Evolutionary conservation across 2,329 filamentous ascomycete species (phyloP).

Genomic region (Helotiales sp.): DNA sequence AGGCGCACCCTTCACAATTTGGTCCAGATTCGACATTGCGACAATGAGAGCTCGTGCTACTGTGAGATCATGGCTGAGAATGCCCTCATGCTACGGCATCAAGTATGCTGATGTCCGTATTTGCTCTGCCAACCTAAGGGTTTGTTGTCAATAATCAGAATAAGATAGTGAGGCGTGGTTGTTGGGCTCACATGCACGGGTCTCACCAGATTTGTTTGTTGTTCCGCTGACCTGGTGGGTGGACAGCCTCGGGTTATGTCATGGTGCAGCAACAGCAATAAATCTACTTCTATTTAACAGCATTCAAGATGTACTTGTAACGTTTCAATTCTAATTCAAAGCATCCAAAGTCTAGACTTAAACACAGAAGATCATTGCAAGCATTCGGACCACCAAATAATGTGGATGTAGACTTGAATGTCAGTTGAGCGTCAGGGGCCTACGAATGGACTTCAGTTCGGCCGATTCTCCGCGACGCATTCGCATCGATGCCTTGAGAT

Average conservation of each 20-base stretch:
- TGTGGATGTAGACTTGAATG: no score
- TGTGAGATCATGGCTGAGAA: constrained; percentile 8
- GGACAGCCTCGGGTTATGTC: neutral
- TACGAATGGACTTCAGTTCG: constrained; percentile 8
- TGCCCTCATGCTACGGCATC: neutral
- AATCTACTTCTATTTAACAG: neutral
- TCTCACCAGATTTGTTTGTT: neutral
- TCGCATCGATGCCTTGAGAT: neutral
- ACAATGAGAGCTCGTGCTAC: constrained; percentile 22
- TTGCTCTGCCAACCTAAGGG: neutral
- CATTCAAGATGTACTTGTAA: neutral
- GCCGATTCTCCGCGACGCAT: constrained; percentile 6
- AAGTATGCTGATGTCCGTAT: neutral
- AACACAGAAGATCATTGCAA: neutral
- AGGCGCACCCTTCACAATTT: constrained; percentile 88
- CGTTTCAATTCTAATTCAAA: neutral
- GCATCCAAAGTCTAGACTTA: neutral
- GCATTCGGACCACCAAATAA: neutral
- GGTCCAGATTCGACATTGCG: constrained; percentile 54
- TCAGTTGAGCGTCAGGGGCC: no score
- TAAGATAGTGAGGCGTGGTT: neutral
- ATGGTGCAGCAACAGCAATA: neutral
- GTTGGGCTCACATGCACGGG: neutral
- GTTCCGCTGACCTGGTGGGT: neutral
- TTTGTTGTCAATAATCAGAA: neutral